These are phyloP conservation scores for Ceratobasidium papillatum DNA, from an alignment of 1,284 basidiomycete species.

Conservation along the genomic window DNA sequence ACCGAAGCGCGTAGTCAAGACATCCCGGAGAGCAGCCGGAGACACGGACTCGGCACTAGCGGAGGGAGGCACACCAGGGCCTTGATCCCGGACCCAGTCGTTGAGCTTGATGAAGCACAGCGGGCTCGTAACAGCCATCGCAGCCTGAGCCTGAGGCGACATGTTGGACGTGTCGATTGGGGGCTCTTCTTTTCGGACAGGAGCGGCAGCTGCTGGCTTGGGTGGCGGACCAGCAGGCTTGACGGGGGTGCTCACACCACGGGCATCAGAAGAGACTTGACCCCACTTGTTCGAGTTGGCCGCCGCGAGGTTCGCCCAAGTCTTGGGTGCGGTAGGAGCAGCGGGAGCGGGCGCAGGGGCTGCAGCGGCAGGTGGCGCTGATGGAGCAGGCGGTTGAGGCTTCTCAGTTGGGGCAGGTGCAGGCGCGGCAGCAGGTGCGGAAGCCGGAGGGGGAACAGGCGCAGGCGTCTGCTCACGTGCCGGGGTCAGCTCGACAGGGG, in stretches of 20 bases:
- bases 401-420: conserved; percentile 48
- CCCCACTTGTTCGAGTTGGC: conserved; percentile 82
- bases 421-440: conserved; percentile 46
- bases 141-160: conserved; percentile 61
- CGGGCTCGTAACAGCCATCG: conserved; percentile 68
- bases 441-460: conserved; percentile 52
- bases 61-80: conserved; percentile 52
- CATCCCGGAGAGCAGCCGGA: conserved; percentile 64
- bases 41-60: conserved; percentile 80
- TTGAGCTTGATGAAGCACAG: conserved; percentile 83
- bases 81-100: conserved; percentile 38
- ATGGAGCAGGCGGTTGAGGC: conserved; percentile 51
- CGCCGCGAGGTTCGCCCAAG: conserved; percentile 92
- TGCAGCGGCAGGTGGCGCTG: conserved; percentile 50
- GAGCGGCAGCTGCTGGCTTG: conserved; percentile 60
- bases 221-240: conserved; percentile 59
- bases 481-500: conserved; percentile 45
- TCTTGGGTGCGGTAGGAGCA: conserved; percentile 71
- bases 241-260: conserved; percentile 67
- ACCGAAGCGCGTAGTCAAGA: conserved; percentile 79
- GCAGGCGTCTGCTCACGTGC: conserved; percentile 49
- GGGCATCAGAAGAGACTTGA: conserved; percentile 74
- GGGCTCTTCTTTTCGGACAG: conserved; percentile 37
- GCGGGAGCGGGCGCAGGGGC: conserved; percentile 57
- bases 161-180: conserved; percentile 45